A percentile compares a stretch with the other conserved stretches of the same genome.
These are phyloP conservation scores for Crithidia sp. DNA, from an alignment of 208 protist species.

Conservation along the genomic window DNA sequence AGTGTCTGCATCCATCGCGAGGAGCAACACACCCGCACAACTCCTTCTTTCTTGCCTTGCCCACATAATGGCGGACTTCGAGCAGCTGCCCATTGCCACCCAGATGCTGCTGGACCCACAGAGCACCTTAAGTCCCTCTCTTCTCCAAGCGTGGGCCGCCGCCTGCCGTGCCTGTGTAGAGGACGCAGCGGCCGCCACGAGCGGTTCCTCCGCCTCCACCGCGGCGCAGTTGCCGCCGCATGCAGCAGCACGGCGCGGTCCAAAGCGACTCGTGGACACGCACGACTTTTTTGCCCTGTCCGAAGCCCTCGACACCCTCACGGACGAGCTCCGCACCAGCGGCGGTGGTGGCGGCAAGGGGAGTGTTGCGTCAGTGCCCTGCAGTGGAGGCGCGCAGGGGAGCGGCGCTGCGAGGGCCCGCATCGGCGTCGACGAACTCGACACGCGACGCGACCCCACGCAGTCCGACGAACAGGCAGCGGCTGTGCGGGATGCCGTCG, in stretches of 20 bases:
- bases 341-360: background rate
- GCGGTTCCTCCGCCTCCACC: background rate
- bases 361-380: no score
- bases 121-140: background rate
- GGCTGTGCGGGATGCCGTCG: constrained; percentile 7
- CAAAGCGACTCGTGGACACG: constrained; percentile 23
- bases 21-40: no score
- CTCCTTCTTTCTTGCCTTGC: no score
- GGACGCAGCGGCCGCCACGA: background rate
- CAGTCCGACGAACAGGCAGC: constrained; percentile 12
- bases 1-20: no score
- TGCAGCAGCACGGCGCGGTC: constrained; percentile 3
- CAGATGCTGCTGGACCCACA: constrained; percentile 26
- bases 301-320: constrained; percentile 51
- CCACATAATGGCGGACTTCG: constrained; percentile 5
- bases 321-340: constrained; percentile 22
- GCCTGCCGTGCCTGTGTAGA: background rate
- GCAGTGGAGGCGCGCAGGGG: no score
- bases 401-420: background rate
- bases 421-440: constrained; percentile 28
- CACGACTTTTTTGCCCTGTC: constrained; percentile 66
- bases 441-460: constrained; percentile 19
- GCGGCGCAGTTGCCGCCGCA: background rate
- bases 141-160: constrained; percentile 10
- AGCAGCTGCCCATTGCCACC: constrained; percentile 18